A percentile compares a stretch with the other conserved stretches of the same genome.
These are phyloP conservation scores for Fusarium bactridioides DNA, from an alignment of 2,329 filamentous ascomycete species.

Conservation along the genomic window DNA sequence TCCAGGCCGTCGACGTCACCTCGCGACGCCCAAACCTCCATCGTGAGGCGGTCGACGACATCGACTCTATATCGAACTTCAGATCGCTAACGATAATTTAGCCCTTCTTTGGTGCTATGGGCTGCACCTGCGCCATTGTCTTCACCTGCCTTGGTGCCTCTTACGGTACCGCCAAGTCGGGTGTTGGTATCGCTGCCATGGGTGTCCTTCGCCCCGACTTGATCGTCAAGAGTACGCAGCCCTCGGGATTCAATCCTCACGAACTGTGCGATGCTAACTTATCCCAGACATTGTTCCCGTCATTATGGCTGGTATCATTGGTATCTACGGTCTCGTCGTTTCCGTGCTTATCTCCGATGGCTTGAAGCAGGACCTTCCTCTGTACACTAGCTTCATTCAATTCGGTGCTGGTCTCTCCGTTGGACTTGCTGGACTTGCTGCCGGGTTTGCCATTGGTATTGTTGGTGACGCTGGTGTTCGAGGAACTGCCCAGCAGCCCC, in stretches of 20 bases:
- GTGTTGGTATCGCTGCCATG: conserved; percentile 98
- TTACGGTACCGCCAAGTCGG: conserved; percentile 98
- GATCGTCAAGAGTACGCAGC: conserved; percentile 94
- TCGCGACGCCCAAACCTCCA: conserved; percentile 28
- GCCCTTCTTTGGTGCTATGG: conserved; percentile 97
- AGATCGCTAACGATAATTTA: conserved; percentile 50
- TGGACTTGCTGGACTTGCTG: conserved; percentile 83
- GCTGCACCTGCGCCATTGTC: conserved; percentile 95
- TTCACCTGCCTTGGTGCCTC: conserved; percentile 97
- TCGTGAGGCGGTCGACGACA: conserved; percentile 26
- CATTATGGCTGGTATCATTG: conserved; percentile 99
- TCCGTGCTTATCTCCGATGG: conserved; percentile 87
- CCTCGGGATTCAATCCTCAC: neutral
- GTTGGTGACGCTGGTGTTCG: conserved; percentile 89
- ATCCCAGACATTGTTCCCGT: conserved; percentile 92
- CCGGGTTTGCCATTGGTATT: conserved; percentile 87
- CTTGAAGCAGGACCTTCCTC: conserved; percentile 73
- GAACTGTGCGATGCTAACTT: conserved; percentile 26
- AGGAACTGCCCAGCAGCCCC: conserved; percentile 83
- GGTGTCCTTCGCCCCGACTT: conserved; percentile 97
- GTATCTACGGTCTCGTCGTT: conserved; percentile 94
- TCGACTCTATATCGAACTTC: conserved; percentile 21
- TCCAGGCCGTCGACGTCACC: conserved; percentile 45
- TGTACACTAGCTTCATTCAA: conserved; percentile 87
- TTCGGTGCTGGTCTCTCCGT: conserved; percentile 84